Conservation (phyloP, 2,329 filamentous ascomycete genomes). For the Rugonectria rugulosa region DNA sequence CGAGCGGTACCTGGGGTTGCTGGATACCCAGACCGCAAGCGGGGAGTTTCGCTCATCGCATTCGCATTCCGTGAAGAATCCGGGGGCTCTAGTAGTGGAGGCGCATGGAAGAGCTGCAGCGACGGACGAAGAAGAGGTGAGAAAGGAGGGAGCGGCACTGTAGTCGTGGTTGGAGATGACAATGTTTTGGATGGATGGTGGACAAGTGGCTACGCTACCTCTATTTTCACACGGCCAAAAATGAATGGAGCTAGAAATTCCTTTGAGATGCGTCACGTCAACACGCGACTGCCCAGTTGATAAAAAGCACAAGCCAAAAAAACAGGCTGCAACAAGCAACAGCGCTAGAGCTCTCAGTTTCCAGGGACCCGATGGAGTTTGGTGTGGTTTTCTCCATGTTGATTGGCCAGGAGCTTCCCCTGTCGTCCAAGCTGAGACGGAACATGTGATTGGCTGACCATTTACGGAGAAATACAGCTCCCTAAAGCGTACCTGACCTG, state of each 20-base stretch:
- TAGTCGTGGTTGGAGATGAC: conserved; percentile 25
- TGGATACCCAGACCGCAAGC: conserved; percentile 83
- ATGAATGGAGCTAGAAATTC: conserved; percentile 35
- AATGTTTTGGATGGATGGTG: conserved; percentile 31
- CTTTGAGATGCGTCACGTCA: conserved; percentile 47
- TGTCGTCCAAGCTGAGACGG: too few relatives aligned
- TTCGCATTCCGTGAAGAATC: conserved; percentile 68
- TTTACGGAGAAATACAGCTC: too few relatives aligned
- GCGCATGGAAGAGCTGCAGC: conserved; percentile 26
- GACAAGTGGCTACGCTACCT: too few relatives aligned
- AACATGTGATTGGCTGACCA: too few relatives aligned
- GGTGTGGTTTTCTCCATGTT: neutral
- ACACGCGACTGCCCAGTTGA: conserved; percentile 41
- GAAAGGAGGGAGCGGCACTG: conserved; percentile 12
- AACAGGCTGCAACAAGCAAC: conserved; percentile 24
- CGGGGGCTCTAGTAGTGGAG: conserved; percentile 23
- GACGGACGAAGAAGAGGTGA: conserved; percentile 11
- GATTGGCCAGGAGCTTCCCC: conserved; percentile 13
- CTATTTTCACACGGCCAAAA: conserved; percentile 35
- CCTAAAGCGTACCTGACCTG: too few relatives aligned
- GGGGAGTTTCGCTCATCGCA: conserved; percentile 86
- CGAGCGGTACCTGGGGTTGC: conserved; percentile 69
- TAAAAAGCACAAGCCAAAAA: conserved; percentile 17
- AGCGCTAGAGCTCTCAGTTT: conserved; percentile 17
- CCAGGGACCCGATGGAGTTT: neutral